Evolutionary conservation across 345 rosid species (phyloP).

Genomic region (Eucalyptus sp.): DNA sequence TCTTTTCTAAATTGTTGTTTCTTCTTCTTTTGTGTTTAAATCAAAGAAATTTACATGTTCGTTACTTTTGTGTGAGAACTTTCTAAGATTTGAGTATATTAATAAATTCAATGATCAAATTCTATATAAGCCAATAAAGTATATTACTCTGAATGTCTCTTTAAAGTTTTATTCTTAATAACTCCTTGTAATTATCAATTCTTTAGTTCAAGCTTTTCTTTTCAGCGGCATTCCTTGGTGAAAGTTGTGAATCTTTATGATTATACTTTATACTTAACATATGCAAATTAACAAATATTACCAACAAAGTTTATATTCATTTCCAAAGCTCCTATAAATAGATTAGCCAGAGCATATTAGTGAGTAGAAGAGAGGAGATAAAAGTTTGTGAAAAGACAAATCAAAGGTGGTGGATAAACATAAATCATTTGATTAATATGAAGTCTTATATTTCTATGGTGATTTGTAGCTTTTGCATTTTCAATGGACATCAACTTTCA

Average conservation of each 20-base stretch:
- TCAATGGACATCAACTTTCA: neutral
- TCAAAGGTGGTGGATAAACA: neutral
- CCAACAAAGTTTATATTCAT: neutral
- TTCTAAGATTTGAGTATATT: neutral
- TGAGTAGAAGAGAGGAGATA: too few relatives aligned
- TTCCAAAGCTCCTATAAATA: neutral
- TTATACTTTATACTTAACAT: neutral
- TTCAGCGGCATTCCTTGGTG: neutral
- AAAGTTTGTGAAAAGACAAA: neutral
- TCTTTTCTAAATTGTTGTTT: neutral
- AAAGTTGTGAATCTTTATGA: neutral
- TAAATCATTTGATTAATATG: neutral
- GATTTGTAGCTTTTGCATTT: neutral
- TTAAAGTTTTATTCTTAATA: neutral
- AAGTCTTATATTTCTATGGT: neutral
- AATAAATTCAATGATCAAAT: neutral
- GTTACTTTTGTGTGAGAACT: neutral
- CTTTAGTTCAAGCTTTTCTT: neutral
- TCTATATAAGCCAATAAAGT: neutral
- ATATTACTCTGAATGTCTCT: neutral
- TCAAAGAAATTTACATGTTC: neutral
- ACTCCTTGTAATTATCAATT: neutral
- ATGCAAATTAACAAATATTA: neutral
- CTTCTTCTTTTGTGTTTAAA: neutral
- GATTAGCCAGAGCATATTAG: neutral